phyloP scores from a whole-genome alignment of 129 eudicot species.

The Heracleum sosnowskyi region DNA sequence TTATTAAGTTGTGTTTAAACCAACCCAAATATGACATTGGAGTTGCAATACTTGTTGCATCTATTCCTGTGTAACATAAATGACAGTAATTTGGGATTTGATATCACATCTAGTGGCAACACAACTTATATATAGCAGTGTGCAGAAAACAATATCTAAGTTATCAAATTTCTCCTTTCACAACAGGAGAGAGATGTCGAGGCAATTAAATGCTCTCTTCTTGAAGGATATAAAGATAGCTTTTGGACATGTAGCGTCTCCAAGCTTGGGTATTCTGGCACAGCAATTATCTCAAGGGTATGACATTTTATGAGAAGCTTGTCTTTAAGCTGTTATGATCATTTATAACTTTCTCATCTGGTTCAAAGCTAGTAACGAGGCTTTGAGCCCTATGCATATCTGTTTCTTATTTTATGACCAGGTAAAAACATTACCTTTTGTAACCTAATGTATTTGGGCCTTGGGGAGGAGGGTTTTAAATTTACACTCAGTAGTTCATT shows the following conservation, averaged over 20 bases:
- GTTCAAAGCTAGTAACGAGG: background rate
- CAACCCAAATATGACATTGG: background rate
- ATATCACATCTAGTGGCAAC: background rate
- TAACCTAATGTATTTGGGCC: background rate
- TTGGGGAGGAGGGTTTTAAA: background rate
- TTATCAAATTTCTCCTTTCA: conserved; percentile 7
- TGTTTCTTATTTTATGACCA: background rate
- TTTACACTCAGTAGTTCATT: background rate
- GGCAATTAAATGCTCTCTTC: conserved; percentile 52
- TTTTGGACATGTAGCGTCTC: conserved; percentile 92
- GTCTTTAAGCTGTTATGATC: background rate
- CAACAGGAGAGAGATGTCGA: conserved; percentile 89
- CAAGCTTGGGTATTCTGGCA: conserved; percentile 91
- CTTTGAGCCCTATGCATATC: background rate
- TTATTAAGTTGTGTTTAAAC: background rate
- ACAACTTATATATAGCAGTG: background rate
- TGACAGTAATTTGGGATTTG: background rate
- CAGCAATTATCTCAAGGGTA: conserved; percentile 92
- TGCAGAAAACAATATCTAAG: background rate
- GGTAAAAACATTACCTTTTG: background rate
- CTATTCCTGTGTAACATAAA: background rate
- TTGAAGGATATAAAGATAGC: conserved; percentile 78
- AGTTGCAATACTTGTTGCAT: background rate
- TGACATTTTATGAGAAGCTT: conserved; percentile 9
- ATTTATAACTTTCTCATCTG: background rate